These are phyloP conservation scores for Agrocybe praecox DNA, from an alignment of 768 basidiomycete species.

Conservation along the genomic window DNA sequence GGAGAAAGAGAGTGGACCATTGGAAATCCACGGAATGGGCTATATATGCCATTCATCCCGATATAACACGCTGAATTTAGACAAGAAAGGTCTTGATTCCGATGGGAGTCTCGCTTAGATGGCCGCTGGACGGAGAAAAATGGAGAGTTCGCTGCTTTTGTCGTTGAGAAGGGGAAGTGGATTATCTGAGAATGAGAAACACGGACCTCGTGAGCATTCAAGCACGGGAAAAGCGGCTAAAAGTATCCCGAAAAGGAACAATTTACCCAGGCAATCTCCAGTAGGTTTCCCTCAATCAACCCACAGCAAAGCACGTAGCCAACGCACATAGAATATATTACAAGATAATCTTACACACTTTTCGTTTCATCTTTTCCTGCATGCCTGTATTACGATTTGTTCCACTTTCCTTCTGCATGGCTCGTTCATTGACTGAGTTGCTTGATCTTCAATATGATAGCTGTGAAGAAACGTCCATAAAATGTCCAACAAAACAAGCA, in stretches of 20 bases:
- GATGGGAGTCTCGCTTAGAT: neutral
- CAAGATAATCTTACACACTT: conserved; percentile 9
- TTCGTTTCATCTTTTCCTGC: conserved; percentile 7
- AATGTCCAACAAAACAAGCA: conserved; percentile 9
- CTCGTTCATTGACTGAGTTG: conserved; percentile 38
- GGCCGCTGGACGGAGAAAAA: neutral
- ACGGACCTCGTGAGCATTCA: conserved; percentile 14
- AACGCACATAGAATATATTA: conserved; percentile 7
- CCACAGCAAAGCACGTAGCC: neutral
- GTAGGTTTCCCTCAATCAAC: neutral
- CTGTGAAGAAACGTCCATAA: conserved; percentile 30
- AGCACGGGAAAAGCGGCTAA: conserved; percentile 2
- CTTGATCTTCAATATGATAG: conserved; percentile 54
- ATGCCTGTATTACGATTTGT: neutral
- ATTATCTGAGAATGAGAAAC: conserved; percentile 8
- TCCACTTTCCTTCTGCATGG: neutral
- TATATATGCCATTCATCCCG: conserved; percentile 6
- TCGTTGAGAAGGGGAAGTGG: neutral
- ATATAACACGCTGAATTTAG: neutral
- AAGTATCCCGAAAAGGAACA: conserved; percentile 13
- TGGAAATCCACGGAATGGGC: neutral
- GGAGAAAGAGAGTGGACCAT: neutral
- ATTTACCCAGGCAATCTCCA: conserved; percentile 11
- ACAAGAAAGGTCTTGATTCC: neutral
- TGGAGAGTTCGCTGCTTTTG: neutral